phyloP scores from a whole-genome alignment of 352 stramenopile genomes.

The Phytophthora chlamydospora region DNA sequence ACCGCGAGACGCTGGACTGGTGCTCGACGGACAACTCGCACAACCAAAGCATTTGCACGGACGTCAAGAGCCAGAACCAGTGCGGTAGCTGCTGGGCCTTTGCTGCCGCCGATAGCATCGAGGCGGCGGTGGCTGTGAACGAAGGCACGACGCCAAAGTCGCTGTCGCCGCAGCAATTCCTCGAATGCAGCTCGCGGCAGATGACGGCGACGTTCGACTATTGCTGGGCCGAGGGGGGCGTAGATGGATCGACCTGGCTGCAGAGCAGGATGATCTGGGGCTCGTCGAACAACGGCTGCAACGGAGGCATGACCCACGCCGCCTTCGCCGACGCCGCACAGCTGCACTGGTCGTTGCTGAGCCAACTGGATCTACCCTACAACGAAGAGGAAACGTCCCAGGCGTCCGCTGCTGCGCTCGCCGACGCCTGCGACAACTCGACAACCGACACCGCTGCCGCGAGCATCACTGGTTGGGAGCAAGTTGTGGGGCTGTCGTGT shows the following conservation, averaged over 20 bases:
- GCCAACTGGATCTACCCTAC: slow-evolving; percentile 70
- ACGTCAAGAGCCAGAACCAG: slow-evolving; percentile 81
- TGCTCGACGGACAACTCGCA: slow-evolving; percentile 73
- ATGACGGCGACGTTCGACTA: slow-evolving; percentile 81
- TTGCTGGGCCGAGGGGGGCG: slow-evolving; percentile 65
- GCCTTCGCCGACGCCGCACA: slow-evolving; percentile 68
- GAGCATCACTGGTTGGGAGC: slow-evolving; percentile 71
- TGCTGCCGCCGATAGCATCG: slow-evolving; percentile 76
- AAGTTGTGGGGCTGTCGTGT: slow-evolving; percentile 69
- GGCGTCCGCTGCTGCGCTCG: slow-evolving; percentile 23
- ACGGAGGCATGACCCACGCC: slow-evolving; percentile 78
- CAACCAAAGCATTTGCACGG: slow-evolving; percentile 70
- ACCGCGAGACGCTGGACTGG: slow-evolving; percentile 65
- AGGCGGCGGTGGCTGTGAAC: slow-evolving; percentile 68
- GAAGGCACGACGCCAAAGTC: slow-evolving; percentile 47
- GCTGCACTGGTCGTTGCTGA: slow-evolving; percentile 59
- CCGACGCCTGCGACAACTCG: slow-evolving; percentile 50
- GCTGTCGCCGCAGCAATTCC: slow-evolving; percentile 81
- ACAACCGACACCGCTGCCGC: slow-evolving; percentile 49
- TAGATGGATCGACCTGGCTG: slow-evolving; percentile 62
- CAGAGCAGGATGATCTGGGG: slow-evolving; percentile 72
- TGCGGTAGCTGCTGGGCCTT: slow-evolving; percentile 88
- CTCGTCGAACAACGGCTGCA: slow-evolving; percentile 72
- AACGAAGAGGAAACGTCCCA: slow-evolving; percentile 52
- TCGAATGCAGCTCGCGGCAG: slow-evolving; percentile 73